Conservation (phyloP, 371 early-diverging fungal genomes). For the Mucor velutinosus region DNA sequence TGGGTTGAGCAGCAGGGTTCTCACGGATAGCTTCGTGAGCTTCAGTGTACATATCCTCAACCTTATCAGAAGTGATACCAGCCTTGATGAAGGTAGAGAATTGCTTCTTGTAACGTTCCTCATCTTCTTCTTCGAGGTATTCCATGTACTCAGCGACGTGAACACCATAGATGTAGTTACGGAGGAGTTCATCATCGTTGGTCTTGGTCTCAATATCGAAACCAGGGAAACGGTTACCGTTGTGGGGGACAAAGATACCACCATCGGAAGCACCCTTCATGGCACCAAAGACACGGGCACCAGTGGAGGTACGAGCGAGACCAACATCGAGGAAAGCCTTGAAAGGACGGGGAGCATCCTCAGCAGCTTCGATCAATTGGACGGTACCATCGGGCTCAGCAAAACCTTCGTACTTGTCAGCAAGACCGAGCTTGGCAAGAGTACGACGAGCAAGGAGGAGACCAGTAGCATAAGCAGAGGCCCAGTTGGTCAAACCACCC, state of each 20-base stretch:
- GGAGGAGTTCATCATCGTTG: conserved; percentile 94
- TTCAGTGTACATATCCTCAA: conserved; percentile 95
- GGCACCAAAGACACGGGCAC: conserved; percentile 98
- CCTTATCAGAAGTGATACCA: conserved; percentile 89
- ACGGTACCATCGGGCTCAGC: conserved; percentile 92
- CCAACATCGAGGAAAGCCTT: conserved; percentile 99
- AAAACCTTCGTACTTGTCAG: conserved; percentile 95
- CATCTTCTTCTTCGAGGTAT: conserved; percentile 97
- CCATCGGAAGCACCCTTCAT: conserved; percentile 99
- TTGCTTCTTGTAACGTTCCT: conserved; percentile 97
- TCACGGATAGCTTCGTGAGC: conserved; percentile 96
- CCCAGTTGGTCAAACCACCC: conserved; percentile 99
- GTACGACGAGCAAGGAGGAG: conserved; percentile 97
- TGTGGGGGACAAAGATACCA: conserved; percentile 98
- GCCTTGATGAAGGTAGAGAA: conserved; percentile 96
- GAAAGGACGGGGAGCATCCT: conserved; percentile 97
- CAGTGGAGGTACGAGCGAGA: conserved; percentile 98
- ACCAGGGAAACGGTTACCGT: conserved; percentile 98
- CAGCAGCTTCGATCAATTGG: conserved; percentile 88
- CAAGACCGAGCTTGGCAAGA: conserved; percentile 94
- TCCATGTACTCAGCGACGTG: conserved; percentile 99
- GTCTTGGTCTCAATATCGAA: conserved; percentile 89
- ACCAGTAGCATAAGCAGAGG: conserved; percentile 99
- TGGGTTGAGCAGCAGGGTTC: conserved; percentile 76
- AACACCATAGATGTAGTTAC: conserved; percentile 98